Conservation (phyloP, 352 stramenopile species). For the Peronospora tabacina region DNA sequence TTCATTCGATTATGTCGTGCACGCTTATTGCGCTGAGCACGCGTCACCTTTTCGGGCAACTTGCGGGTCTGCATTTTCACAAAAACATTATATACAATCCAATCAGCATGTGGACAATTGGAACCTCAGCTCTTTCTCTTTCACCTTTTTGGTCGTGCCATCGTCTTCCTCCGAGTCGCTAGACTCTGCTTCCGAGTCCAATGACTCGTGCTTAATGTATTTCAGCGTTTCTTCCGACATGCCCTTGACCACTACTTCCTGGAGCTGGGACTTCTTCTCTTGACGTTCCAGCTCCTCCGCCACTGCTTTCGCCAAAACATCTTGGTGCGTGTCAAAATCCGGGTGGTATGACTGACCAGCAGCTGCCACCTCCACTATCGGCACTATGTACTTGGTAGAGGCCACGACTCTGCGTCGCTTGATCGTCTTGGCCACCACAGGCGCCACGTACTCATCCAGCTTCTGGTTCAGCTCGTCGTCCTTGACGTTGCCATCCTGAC, state of each 20-base stretch:
- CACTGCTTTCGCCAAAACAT: conserved; percentile 65
- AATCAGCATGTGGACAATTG: background rate
- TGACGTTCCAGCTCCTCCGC: conserved; percentile 62
- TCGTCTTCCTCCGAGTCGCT: conserved; percentile 41
- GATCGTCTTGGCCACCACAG: conserved; percentile 49
- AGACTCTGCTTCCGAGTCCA: conserved; percentile 33
- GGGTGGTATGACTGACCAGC: conserved; percentile 83
- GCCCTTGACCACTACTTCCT: conserved; percentile 41
- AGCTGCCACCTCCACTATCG: conserved; percentile 65
- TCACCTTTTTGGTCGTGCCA: conserved; percentile 25
- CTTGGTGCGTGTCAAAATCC: conserved; percentile 73
- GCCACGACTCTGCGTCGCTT: conserved; percentile 45
- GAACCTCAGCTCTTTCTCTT: background rate
- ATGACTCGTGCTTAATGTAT: conserved; percentile 64
- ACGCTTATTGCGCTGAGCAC: conserved; percentile 69
- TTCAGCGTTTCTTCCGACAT: conserved; percentile 75
- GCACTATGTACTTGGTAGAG: conserved; percentile 59
- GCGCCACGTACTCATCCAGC: conserved; percentile 57
- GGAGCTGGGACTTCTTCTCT: conserved; percentile 36
- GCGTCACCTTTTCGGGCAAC: conserved; percentile 52
- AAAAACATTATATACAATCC: background rate
- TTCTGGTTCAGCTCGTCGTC: conserved; percentile 28
- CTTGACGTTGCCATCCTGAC: conserved; percentile 34
- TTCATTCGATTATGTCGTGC: conserved; percentile 76
- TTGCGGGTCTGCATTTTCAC: conserved; percentile 24